Base-by-base conservation (phyloP, 1,284 basidiomycete species). In the Vanrija sp. region DNA sequence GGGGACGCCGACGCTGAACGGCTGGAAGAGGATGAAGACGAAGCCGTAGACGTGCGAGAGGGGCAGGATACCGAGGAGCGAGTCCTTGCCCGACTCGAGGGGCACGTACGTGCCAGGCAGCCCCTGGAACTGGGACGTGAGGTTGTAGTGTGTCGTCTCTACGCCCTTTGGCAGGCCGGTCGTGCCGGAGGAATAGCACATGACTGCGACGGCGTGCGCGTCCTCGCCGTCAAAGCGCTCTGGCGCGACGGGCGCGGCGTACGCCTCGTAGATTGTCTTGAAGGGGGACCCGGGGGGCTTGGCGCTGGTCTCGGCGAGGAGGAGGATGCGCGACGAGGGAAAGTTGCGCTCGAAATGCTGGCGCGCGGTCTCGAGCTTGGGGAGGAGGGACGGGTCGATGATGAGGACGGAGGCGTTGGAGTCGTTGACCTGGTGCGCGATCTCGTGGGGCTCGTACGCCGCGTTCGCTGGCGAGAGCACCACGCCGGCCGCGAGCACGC, bases 101-200 rank as follows among this genome's bases (percentile, higher is more conserved):
- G 36, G 10, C 6, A 44, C 39, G 39, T 37, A 43, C 0, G 27
- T 23, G 2, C 31, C 19, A 7, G 24, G 20, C 16, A 19, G 14
- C 2, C 42, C 50, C 35, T 49, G 42, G 15, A 59, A 35, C 47
- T 72, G 67, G 39, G 59, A 75, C 0, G 78, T 80, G 39, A 86
- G 69, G 58, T 88, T 88, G 53, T 79, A 78, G 68, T 88, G 85
- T 0, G 83, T 85, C 0, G 85, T 85, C 62, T 72, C 69, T 9
- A 76, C 75, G 25, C 75, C 75, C 57, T 75, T 75, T 9, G 67
- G 68, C 8, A 67, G 47, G 1, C 75, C 75, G 0, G 74, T 75
- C 6, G 84, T 87, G 7, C 85, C 84, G 51, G 83, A 85, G 19
- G 78, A 80, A 65, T 87, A 87, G 61, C 85, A 88, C 36, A 88